Conservation (phyloP, 495 filamentous ascomycete species). For the Penicillium antarcticum region DNA sequence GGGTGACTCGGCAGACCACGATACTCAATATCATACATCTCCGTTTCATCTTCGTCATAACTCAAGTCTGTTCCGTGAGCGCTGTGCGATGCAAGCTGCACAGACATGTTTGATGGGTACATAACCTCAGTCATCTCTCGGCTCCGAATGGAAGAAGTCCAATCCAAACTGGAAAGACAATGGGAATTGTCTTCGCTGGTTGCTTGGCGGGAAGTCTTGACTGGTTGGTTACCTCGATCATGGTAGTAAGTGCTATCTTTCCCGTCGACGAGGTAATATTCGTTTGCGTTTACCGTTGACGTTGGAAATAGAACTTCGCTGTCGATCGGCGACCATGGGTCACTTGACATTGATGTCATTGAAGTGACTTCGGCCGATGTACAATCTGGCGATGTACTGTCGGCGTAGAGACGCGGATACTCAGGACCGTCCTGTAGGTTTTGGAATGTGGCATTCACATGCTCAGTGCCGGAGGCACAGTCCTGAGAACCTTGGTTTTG, state of each 20-base stretch:
- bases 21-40: too few species aligned
- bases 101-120: too few species aligned
- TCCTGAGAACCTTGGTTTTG: not conserved
- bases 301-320: constrained; percentile 23
- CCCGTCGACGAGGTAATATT: constrained; percentile 33
- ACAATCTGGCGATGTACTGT: constrained; percentile 7
- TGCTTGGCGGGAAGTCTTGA: constrained; percentile 13
- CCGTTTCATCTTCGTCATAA: too few species aligned
- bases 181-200: not conserved
- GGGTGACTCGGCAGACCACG: too few species aligned
- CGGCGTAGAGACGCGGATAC: constrained; percentile 1
- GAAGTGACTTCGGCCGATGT: constrained; percentile 17
- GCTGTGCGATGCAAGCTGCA: too few species aligned
- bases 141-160: not conserved
- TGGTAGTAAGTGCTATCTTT: constrained; percentile 25
- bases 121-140: constrained; percentile 1
- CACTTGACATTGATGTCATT: constrained; percentile 11
- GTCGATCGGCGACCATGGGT: constrained; percentile 23
- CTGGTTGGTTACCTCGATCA: constrained; percentile 22
- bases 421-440: constrained; percentile 2
- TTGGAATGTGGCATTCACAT: not conserved
- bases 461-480: not conserved
- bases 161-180: too few species aligned
- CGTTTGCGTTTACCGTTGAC: constrained; percentile 13
- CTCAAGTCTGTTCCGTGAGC: too few species aligned